Evolutionary conservation across 2,329 filamentous ascomycete genomes (phyloP).

Genomic region (Phialocephala sp.): DNA sequence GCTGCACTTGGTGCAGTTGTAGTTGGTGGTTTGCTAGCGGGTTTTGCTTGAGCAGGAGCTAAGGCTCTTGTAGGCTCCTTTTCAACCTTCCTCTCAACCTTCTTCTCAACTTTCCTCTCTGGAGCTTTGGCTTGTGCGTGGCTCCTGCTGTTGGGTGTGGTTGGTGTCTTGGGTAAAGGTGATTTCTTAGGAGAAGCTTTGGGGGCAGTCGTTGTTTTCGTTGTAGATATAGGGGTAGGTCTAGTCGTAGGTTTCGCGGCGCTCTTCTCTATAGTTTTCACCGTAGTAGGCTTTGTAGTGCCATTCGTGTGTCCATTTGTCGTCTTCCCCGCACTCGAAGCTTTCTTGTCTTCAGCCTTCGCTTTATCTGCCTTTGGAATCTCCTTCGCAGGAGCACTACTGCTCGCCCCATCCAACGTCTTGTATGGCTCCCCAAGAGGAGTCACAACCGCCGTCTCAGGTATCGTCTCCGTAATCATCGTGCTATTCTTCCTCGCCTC

Average conservation of each 20-base stretch:
- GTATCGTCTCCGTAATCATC: slow-evolving; percentile 37
- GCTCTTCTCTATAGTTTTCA: slow-evolving; percentile 26
- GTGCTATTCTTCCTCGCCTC: slow-evolving; percentile 37
- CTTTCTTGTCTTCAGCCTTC: slow-evolving; percentile 30
- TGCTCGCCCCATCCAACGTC: slow-evolving; percentile 23
- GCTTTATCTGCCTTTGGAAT: slow-evolving; percentile 25
- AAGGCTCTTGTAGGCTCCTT: slow-evolving; percentile 32
- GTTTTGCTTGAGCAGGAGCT: slow-evolving; percentile 31
- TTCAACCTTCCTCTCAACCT: slow-evolving; percentile 30
- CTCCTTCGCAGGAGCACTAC: slow-evolving; percentile 28
- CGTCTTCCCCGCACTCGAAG: slow-evolving; percentile 13
- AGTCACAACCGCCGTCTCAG: slow-evolving; percentile 39
- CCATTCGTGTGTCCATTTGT: slow-evolving; percentile 33
- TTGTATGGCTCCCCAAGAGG: slow-evolving; percentile 31
- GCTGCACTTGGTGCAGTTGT: slow-evolving; percentile 28
- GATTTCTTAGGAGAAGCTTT: slow-evolving; percentile 41
- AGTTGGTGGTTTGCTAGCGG: slow-evolving; percentile 34
- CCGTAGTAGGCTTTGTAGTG: slow-evolving; percentile 20
- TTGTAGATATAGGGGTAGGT: slow-evolving; percentile 35
- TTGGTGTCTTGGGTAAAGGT: slow-evolving; percentile 48
- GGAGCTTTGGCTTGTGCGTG: slow-evolving; percentile 37
- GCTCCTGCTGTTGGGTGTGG: slow-evolving; percentile 42
- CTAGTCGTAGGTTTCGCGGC: slow-evolving; percentile 25
- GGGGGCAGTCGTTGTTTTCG: slow-evolving; percentile 31
- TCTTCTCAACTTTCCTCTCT: slow-evolving; percentile 29